Percentiles rank a stretch among this genome's conserved stretches.
These are phyloP conservation scores for Endothia cerciana DNA, from an alignment of 2,329 filamentous ascomycete species.

Conservation along the genomic window DNA sequence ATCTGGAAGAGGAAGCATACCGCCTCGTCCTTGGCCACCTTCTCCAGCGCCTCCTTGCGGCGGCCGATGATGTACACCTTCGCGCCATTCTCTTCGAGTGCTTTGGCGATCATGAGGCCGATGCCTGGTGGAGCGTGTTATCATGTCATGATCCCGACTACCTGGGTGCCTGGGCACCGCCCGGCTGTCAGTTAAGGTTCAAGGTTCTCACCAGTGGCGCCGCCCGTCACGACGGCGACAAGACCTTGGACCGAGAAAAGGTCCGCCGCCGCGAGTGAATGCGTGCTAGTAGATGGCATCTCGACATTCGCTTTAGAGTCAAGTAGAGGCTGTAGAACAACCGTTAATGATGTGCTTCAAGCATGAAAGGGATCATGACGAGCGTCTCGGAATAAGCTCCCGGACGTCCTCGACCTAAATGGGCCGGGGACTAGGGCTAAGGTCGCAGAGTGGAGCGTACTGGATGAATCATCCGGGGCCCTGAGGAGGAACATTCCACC, in stretches of 20 bases:
- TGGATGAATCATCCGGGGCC: no score
- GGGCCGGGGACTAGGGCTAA: no score
- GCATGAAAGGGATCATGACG: no score
- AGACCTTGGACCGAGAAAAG: slow-evolving; percentile 24
- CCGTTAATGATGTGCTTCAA: no score
- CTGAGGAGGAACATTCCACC: no score
- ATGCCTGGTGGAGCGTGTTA: slow-evolving; percentile 30
- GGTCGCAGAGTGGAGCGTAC: no score
- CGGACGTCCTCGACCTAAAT: no score
- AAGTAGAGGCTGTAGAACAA: no score
- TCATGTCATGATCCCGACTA: not conserved
- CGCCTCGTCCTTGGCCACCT: slow-evolving; percentile 32
- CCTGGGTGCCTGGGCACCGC: not conserved
- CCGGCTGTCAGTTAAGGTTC: no score
- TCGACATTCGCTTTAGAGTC: no score
- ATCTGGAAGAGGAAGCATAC: not conserved
- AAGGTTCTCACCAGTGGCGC: slow-evolving; percentile 26
- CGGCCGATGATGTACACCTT: slow-evolving; percentile 51
- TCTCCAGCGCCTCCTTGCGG: slow-evolving; percentile 46
- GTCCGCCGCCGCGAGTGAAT: slow-evolving; percentile 17
- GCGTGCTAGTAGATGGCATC: not conserved
- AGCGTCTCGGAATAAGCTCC: no score
- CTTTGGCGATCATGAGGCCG: slow-evolving; percentile 29
- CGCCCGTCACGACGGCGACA: slow-evolving; percentile 28
- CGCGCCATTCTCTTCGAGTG: slow-evolving; percentile 38